phyloP scores from a whole-genome alignment of 139 green algal genomes.

The Parachlorella kessleri region DNA sequence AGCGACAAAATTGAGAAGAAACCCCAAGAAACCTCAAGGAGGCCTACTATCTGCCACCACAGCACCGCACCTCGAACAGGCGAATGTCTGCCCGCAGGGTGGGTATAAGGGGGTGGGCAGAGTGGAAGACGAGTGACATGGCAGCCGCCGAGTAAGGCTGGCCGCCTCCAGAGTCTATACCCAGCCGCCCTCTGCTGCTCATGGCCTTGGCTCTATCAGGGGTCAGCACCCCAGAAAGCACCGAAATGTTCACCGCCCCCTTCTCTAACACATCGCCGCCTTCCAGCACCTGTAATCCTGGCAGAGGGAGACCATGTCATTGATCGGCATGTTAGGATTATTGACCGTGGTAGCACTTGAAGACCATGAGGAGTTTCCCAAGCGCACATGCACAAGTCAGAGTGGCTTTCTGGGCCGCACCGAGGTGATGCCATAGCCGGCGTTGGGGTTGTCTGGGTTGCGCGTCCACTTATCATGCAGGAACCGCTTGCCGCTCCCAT shows the following conservation, averaged over 20 bases:
- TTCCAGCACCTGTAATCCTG: conserved; percentile 65
- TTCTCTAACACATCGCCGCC: conserved; percentile 92
- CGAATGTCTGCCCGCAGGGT: conserved; percentile 95
- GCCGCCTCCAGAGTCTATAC: conserved; percentile 72
- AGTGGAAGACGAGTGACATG: conserved; percentile 95
- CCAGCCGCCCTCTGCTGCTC: conserved; percentile 65
- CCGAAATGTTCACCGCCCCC: conserved; percentile 80
- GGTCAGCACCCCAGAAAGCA: conserved; percentile 75
- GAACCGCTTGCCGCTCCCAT: conserved; percentile 63
- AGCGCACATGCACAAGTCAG: no score
- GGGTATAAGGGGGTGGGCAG: conserved; percentile 83
- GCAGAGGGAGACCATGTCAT: no score
- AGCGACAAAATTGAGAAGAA: no score
- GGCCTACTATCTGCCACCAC: no score
- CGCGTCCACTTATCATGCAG: conserved; percentile 67
- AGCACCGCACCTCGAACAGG: conserved; percentile 81
- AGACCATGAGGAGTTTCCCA: no score
- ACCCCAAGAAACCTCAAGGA: no score
- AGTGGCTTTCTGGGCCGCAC: no score
- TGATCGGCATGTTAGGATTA: no score
- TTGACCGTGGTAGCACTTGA: no score
- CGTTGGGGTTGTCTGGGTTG: conserved; percentile 37
- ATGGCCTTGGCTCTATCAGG: conserved; percentile 67
- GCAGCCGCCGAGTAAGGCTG: conserved; percentile 88
- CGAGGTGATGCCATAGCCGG: conserved; percentile 89